These are phyloP conservation scores for Rubus parviflorus DNA, from an alignment of 306 rosid species.

Conservation along the genomic window DNA sequence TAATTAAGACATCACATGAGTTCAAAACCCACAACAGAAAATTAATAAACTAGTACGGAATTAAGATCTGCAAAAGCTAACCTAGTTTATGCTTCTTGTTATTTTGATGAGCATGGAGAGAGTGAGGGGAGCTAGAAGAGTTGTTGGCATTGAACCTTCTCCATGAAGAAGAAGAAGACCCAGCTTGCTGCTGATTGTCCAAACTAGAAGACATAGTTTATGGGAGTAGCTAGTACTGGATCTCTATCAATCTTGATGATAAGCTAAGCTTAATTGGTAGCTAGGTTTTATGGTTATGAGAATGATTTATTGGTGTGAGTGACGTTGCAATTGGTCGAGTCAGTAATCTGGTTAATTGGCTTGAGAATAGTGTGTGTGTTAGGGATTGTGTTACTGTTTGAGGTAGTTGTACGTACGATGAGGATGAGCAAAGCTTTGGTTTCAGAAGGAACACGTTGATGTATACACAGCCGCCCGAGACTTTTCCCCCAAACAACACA, in stretches of 20 bases:
- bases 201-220: conserved; percentile 4
- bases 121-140: conserved; percentile 3
- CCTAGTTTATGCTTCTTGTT: conserved; percentile 36
- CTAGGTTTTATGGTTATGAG: neutral
- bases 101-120: conserved; percentile 22
- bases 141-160: conserved; percentile 24
- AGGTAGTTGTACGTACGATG: neutral
- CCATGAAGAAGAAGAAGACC: conserved; percentile 34
- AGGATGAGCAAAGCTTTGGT: conserved; percentile 40
- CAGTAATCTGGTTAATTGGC: neutral
- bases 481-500: conserved; percentile 7
- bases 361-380: neutral
- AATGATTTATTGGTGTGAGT: neutral
- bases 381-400: neutral
- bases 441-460: conserved; percentile 62
- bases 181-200: conserved; percentile 14
- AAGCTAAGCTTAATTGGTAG: neutral
- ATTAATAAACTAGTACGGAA: neutral
- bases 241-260: neutral
- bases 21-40: neutral
- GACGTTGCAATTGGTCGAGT: conserved; percentile 3
- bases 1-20: conserved; percentile 13
- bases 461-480: conserved; percentile 43
- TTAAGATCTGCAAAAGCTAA: conserved; percentile 11
- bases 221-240: neutral